A percentile compares a stretch with the other conserved stretches of the same genome.
Evolutionary conservation across 2,329 filamentous ascomycete species (phyloP).

Genomic region (Trichoderma brevicompactum): DNA sequence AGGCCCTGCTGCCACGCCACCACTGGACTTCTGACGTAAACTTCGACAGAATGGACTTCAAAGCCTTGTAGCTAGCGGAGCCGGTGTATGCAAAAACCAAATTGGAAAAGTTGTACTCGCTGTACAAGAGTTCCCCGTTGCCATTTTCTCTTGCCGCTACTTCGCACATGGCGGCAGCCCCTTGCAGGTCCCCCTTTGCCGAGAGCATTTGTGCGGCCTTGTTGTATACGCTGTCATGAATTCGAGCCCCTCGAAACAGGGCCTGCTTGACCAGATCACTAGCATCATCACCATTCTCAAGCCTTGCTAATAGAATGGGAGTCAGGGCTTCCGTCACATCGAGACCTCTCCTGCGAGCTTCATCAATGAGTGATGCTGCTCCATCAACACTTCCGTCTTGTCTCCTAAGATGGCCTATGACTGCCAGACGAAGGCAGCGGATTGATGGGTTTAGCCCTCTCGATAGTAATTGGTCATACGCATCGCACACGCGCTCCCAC

Average conservation of each 20-base stretch:
- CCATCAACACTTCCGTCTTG: conserved; percentile 37
- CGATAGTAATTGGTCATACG: conserved; percentile 46
- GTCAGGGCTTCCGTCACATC: conserved; percentile 49
- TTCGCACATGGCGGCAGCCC: conserved; percentile 42
- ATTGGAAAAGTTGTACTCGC: conserved; percentile 45
- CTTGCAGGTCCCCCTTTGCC: conserved; percentile 38
- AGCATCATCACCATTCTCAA: conserved; percentile 42
- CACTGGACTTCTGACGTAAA: conserved; percentile 41
- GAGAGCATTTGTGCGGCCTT: conserved; percentile 42
- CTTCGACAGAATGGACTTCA: conserved; percentile 39
- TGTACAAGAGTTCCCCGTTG: conserved; percentile 43
- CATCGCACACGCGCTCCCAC: conserved; percentile 41
- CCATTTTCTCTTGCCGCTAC: conserved; percentile 46
- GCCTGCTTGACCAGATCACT: conserved; percentile 37
- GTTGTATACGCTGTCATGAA: conserved; percentile 46
- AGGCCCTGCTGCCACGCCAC: conserved; percentile 45
- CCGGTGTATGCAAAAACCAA: conserved; percentile 44
- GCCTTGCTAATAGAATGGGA: conserved; percentile 45
- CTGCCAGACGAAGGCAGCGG: conserved; percentile 53
- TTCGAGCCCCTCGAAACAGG: conserved; percentile 36
- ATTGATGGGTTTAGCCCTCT: conserved; percentile 45
- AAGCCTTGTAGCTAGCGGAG: conserved; percentile 39
- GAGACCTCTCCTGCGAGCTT: conserved; percentile 46
- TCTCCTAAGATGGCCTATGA: conserved; percentile 48
- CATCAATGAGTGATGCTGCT: conserved; percentile 48